Evolutionary conservation across 2,329 filamentous ascomycete genomes (phyloP).

Genomic region (Chrysoporthe cubensis): DNA sequence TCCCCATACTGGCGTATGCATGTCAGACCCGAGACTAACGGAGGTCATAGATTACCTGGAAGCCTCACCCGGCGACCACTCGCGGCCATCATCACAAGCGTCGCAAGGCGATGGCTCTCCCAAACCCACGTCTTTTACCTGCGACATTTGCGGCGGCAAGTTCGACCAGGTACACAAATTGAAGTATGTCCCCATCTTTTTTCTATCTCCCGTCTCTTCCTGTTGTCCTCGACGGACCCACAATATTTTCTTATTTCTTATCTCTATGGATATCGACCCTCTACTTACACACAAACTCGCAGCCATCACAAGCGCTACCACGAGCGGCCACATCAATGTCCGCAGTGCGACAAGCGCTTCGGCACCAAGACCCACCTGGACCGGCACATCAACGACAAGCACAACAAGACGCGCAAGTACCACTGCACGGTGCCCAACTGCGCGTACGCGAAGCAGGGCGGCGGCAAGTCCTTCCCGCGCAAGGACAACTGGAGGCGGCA

Average conservation of each 20-base stretch:
- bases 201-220: background rate
- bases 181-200: slow-evolving; percentile 48
- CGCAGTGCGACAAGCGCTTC: slow-evolving; percentile 58
- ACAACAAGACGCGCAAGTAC: slow-evolving; percentile 62
- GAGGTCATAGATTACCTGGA: slow-evolving; percentile 20
- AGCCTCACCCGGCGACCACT: slow-evolving; percentile 22
- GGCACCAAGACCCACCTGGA: slow-evolving; percentile 66
- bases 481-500: slow-evolving; percentile 68
- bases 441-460: slow-evolving; percentile 57
- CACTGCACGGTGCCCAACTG: slow-evolving; percentile 60
- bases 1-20: background rate
- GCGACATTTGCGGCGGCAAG: slow-evolving; percentile 47
- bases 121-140: slow-evolving; percentile 38
- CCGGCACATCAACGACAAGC: slow-evolving; percentile 65
- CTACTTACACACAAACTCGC: slow-evolving; percentile 26
- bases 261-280: background rate
- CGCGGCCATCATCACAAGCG: slow-evolving; percentile 21
- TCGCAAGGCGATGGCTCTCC: slow-evolving; percentile 32
- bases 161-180: slow-evolving; percentile 65
- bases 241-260: too few species aligned
- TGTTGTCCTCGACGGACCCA: too few species aligned
- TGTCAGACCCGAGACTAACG: slow-evolving; percentile 4
- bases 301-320: slow-evolving; percentile 66
- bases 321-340: slow-evolving; percentile 55
- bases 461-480: slow-evolving; percentile 60